Conservation (phyloP, 139 green algal genomes). For the Closterium sp. region DNA sequence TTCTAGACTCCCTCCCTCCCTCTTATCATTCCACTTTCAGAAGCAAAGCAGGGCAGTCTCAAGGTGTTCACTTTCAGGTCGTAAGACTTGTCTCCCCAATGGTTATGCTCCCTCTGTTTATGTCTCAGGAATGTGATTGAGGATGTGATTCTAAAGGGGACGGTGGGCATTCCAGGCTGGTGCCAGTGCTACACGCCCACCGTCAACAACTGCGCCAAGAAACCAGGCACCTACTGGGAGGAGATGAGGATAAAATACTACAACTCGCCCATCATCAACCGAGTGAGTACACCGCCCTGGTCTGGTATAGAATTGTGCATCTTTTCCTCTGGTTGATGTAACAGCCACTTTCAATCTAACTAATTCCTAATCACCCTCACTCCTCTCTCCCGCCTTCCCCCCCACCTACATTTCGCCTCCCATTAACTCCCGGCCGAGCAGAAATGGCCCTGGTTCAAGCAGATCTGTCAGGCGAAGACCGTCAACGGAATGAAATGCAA, state of each 20-base stretch:
- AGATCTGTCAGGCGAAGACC: constrained; percentile 2
- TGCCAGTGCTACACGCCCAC: not conserved
- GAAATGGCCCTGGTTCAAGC: not conserved
- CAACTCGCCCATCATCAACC: not conserved
- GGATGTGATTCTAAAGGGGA: not conserved
- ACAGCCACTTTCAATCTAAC: not conserved
- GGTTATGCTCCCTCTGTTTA: no score
- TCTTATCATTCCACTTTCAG: not conserved
- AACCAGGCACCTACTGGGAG: constrained; percentile 5
- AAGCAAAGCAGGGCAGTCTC: not conserved
- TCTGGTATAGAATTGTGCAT: not conserved
- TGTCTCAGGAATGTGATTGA: not conserved
- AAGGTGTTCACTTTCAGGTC: not conserved
- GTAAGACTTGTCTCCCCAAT: not conserved
- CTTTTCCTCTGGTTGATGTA: not conserved
- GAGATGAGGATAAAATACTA: constrained; percentile 9
- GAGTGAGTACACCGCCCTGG: not conserved
- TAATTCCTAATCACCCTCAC: not conserved
- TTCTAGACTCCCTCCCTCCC: no score
- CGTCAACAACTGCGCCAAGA: constrained; percentile 5
- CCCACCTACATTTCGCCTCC: not conserved
- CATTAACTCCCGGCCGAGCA: not conserved
- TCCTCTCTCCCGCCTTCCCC: not conserved
- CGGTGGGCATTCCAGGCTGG: not conserved
- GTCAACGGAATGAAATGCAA: constrained; percentile 14